Base-by-base conservation (phyloP, 805 yeast species). In the Monosporozyma yasuniensis region DNA sequence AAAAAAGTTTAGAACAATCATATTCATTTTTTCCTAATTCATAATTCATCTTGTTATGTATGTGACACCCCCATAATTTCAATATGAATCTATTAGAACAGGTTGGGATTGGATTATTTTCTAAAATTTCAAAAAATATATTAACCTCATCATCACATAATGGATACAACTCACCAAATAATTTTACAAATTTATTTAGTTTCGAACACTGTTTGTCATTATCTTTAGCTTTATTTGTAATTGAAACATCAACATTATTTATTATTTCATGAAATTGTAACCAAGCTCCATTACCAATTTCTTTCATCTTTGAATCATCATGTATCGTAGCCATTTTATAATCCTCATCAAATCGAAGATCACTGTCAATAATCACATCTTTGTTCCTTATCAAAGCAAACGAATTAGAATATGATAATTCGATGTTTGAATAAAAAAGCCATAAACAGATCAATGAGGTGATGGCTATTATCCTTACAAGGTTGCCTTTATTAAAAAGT, bases 21-120 rank as follows among this genome's bases (percentile, higher is more conserved):
- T 90, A 93, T 49, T 71, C 72, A 5, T 84, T 86, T 67, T 93
- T 93, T 1, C 95, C 95, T 16, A 91, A 65, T 65, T 88, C 89
- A 18, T 65, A 72, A 66, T 93, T 93, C n/a, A 93, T 98, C 30
- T 78, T 86, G 63, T 93, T 93, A 69, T 93, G 99, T 1, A 98
- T 97, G 54, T 81, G 86, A 70, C 99, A 93, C 49, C 93, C 72
- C 99, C 99, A 93, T 57, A 67, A 72, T 1, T 96, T 95, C 59
- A 93, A 96, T 2, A 79, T 77, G 52, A 80, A 79, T 50, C 96
- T 73, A 18, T 83, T 75, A 6, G 79, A 72, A 61, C 93, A 98
- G 3, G 96, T 96, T 1, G 99, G 98, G 96, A 7, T 79, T 76
- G 56, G 81, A 61, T 73, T 80, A 56, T 82, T 73, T 50, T 71